These are phyloP conservation scores for Exophiala spinifera DNA, from an alignment of 2,329 filamentous ascomycete genomes.

Conservation along the genomic window DNA sequence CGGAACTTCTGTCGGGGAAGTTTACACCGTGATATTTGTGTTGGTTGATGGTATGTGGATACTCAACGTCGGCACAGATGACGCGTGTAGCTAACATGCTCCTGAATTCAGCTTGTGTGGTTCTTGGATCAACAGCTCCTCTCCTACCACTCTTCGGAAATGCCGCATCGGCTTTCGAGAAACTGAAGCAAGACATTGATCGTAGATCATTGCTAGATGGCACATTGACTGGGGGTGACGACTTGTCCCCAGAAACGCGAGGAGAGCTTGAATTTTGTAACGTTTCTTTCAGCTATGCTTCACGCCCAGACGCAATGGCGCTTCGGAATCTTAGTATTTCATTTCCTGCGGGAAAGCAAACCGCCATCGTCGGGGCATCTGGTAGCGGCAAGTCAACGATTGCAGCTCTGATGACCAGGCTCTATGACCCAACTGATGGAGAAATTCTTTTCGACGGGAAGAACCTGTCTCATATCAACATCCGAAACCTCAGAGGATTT, in stretches of 20 bases:
- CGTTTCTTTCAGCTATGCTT: conserved; percentile 37
- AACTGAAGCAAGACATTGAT: conserved; percentile 58
- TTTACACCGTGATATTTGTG: conserved; percentile 56
- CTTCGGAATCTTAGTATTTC: conserved; percentile 34
- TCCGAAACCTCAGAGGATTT: conserved; percentile 35
- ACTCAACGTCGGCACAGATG: no score
- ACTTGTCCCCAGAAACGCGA: conserved; percentile 7
- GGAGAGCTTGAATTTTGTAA: conserved; percentile 35
- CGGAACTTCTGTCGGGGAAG: conserved; percentile 44
- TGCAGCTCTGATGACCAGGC: conserved; percentile 37
- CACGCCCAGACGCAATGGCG: conserved; percentile 33
- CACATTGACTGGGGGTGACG: conserved; percentile 1
- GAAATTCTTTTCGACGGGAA: conserved; percentile 33
- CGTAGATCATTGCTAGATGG: conserved; percentile 47
- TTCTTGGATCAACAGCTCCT: conserved; percentile 40
- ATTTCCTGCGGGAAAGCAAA: conserved; percentile 38
- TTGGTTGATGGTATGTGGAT: conserved; percentile 47
- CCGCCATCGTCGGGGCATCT: conserved; percentile 49
- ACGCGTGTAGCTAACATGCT: no score
- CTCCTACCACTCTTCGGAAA: conserved; percentile 45
- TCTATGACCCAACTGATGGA: conserved; percentile 38
- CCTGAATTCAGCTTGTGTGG: conserved; percentile 40
- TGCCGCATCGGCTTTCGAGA: conserved; percentile 53
- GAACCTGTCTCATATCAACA: conserved; percentile 35
- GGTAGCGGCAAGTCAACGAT: conserved; percentile 54